phyloP scores from a whole-genome alignment of 495 filamentous ascomycete species.

The Cladorrhinum samala region DNA sequence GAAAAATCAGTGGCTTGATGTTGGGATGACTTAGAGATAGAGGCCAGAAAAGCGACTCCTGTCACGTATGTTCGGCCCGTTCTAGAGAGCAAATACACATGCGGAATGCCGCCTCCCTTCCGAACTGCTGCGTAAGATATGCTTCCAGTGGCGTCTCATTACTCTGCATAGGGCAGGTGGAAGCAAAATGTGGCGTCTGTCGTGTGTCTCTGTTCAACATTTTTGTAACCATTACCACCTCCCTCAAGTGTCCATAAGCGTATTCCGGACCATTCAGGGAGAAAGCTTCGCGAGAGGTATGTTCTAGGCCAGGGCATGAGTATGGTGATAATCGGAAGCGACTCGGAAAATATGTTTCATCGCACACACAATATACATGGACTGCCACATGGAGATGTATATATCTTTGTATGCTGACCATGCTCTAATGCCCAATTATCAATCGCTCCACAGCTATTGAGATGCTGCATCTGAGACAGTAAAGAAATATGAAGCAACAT shows the following conservation, averaged over 20 bases:
- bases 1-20: too few species aligned
- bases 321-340: too few species aligned
- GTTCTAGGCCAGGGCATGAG: too few species aligned
- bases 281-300: too few species aligned
- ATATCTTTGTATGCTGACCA: neutral
- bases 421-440: neutral
- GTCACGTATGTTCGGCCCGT: neutral
- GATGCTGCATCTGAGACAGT: neutral
- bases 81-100: neutral
- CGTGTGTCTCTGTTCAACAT: too few species aligned
- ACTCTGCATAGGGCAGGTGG: constrained; percentile 3
- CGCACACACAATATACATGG: neutral
- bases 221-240: too few species aligned
- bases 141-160: neutral
- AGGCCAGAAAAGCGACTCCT: neutral
- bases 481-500: neutral
- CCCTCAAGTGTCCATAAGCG: too few species aligned
- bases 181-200: neutral
- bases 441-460: neutral
- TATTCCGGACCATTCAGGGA: constrained; percentile 1
- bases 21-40: too few species aligned
- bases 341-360: constrained; percentile 1
- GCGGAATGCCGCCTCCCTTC: neutral
- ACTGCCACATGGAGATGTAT: neutral
- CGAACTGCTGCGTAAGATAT: neutral